Conservation (phyloP, 2,329 filamentous ascomycete genomes). For the Monosporascus cannonballus region DNA sequence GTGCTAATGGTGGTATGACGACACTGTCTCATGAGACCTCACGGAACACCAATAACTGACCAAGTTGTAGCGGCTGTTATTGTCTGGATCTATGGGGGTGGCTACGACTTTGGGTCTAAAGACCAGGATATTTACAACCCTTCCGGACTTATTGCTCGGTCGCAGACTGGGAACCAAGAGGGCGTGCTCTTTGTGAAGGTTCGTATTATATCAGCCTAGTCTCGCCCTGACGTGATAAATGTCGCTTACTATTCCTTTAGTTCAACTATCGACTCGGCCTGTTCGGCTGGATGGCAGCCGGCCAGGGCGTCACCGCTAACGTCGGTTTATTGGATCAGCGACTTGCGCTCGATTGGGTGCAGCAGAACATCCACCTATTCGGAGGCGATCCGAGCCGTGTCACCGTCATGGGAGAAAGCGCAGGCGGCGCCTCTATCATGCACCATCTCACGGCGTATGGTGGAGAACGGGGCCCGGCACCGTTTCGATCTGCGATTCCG, state of each 20-base stretch:
- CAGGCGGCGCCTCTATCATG: conserved; percentile 43
- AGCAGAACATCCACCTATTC: conserved; percentile 39
- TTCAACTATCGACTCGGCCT: conserved; percentile 21
- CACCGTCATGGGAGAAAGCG: conserved; percentile 43
- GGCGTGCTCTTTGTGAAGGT: conserved; percentile 13
- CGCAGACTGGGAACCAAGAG: conserved; percentile 3
- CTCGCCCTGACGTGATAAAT: no score
- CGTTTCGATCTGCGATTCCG: conserved; percentile 15
- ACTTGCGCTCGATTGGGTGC: conserved; percentile 42
- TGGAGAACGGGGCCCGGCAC: conserved; percentile 19
- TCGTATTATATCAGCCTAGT: no score
- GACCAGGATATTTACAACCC: conserved; percentile 8
- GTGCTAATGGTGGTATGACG: conserved; percentile 4
- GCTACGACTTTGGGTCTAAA: conserved; percentile 19
- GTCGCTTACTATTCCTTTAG: neutral
- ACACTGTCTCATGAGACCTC: neutral
- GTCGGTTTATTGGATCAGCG: conserved; percentile 43
- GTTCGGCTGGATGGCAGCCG: conserved; percentile 18
- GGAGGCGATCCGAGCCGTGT: conserved; percentile 29
- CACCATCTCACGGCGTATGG: conserved; percentile 41
- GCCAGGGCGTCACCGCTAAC: conserved; percentile 30
- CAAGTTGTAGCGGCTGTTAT: conserved; percentile 13
- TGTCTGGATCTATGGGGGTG: conserved; percentile 22
- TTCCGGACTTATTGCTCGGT: conserved; percentile 13
- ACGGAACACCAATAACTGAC: neutral